Percentiles rank a stretch among this genome's conserved stretches.
Evolutionary conservation across 805 yeast species (phyloP).

Genomic region (Saitoella complicata): DNA sequence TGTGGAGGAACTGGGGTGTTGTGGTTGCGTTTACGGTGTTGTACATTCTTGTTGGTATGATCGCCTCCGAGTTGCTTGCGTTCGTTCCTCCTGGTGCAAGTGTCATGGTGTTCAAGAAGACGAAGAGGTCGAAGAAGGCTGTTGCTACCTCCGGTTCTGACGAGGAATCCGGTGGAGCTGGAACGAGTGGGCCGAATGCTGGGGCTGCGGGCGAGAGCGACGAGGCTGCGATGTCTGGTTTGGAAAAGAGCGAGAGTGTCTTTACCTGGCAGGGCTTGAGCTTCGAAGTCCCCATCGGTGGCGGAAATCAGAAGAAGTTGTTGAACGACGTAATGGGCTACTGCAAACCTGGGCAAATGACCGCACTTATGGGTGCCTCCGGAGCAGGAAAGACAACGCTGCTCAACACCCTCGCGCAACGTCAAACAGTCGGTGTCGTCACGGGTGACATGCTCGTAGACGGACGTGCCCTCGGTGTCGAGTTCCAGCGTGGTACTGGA

Average conservation of each 20-base stretch:
- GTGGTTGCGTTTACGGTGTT: slow-evolving; percentile 34
- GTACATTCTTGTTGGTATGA: slow-evolving; percentile 18
- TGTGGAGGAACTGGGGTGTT: slow-evolving; percentile 72
- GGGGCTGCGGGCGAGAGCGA: neutral
- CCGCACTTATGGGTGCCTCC: slow-evolving; percentile 73
- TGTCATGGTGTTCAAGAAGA: slow-evolving; percentile 35
- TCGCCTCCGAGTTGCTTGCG: slow-evolving; percentile 23
- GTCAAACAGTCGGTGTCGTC: slow-evolving; percentile 53
- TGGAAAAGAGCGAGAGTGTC: slow-evolving; percentile 34
- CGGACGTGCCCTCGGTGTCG: slow-evolving; percentile 43
- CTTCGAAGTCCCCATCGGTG: slow-evolving; percentile 34
- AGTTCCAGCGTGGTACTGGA: slow-evolving; percentile 64
- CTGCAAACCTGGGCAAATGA: slow-evolving; percentile 65
- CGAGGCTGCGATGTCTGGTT: slow-evolving; percentile 33
- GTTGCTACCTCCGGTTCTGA: slow-evolving; percentile 7
- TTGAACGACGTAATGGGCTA: slow-evolving; percentile 45
- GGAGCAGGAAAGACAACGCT: slow-evolving; percentile 80
- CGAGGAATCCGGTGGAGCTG: neutral
- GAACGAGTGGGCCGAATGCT: neutral
- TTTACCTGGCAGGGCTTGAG: slow-evolving; percentile 48
- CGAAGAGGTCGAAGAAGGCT: slow-evolving; percentile 17
- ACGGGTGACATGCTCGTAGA: slow-evolving; percentile 60
- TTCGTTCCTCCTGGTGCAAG: slow-evolving; percentile 34
- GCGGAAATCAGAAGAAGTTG: slow-evolving; percentile 21
- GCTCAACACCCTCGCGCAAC: slow-evolving; percentile 52